Base-by-base conservation (phyloP, 495 filamentous ascomycete genomes). In the Aspergillus sclerotiicarbonarius region DNA sequence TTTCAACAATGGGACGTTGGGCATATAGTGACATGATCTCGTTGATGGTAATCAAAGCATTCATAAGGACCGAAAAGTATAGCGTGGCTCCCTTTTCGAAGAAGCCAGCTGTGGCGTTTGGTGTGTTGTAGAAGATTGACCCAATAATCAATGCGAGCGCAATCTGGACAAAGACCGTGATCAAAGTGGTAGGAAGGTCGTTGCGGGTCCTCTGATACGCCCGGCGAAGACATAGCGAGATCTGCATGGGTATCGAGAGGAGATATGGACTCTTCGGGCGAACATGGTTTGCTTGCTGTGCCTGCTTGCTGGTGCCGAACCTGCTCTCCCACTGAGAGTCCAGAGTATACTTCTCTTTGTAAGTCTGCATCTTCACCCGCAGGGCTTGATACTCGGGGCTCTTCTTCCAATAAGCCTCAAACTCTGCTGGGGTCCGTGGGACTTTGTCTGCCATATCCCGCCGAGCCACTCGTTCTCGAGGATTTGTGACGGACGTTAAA, bases 21-120 rank as follows among this genome's bases (percentile, higher is more conserved):
- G 68, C 65, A 50, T 82, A 84, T 6, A 83, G 69, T 49, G 56
- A 77, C 60, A 81, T 81, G 62, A 88, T 84, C 62, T 89, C 85
- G 2, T 74, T 67, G 58, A 70, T 70, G 9, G 67, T 62, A 2
- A 77, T 76, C 13, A 83, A 67, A 12, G 79, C 76, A 54, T 83
- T 83, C 20, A 81, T 65, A 16, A 96, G 79, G 61, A 92, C 85
- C 39, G 90, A 89, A 62, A 96, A 95, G 82, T 96, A 96, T 20
- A 96, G 76, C 1, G 92, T 76, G 51, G 87, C 89, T 32, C 89
- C 90, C 47, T 88, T 81, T 51, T 82, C 77, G 73, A 82, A 88
- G 75, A 96, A 92, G 21, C 70, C 82, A 81, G 51, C 70, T 61
- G 45, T 90, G 84, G 54, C 76, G 73, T 30, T 69, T 20, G 80